phyloP scores from a whole-genome alignment of 495 filamentous ascomycete genomes.

The Evansstolkia leycettana region DNA sequence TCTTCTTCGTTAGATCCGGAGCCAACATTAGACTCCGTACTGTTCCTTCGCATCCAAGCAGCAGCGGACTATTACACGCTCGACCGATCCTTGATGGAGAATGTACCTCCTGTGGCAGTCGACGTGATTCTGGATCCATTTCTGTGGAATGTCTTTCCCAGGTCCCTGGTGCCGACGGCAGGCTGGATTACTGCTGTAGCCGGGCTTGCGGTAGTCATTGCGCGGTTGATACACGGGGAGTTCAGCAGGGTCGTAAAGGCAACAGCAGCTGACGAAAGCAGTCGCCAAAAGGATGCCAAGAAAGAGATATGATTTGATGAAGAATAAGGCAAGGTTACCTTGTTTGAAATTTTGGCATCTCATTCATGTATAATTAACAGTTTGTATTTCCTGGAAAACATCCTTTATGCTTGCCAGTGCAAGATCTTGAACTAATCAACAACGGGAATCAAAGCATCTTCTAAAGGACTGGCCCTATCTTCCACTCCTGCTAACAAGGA shows the following conservation, averaged over 20 bases:
- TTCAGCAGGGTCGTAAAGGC: constrained; percentile 17
- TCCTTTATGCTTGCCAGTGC: no score
- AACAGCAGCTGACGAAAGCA: constrained; percentile 1
- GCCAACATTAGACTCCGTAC: constrained; percentile 36
- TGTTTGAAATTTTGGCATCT: no score
- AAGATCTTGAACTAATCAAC: no score
- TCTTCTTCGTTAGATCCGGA: constrained; percentile 7
- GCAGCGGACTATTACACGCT: constrained; percentile 74
- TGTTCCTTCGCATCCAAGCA: constrained; percentile 69
- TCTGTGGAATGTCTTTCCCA: constrained; percentile 56
- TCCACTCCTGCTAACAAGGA: no score
- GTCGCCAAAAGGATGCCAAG: no score
- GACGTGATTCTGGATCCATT: constrained; percentile 89
- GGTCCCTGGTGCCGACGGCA: constrained; percentile 55
- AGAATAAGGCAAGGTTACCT: no score
- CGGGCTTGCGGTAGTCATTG: constrained; percentile 35
- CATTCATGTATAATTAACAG: no score
- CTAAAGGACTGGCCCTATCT: no score
- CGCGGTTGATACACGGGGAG: constrained; percentile 17
- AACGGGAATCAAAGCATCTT: no score
- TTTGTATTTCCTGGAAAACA: no score
- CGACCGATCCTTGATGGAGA: constrained; percentile 60
- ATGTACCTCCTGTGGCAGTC: constrained; percentile 60
- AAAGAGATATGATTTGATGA: no score
- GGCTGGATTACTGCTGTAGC: constrained; percentile 46